Base-by-base conservation (phyloP, 73 alveolate species). In the Diophrys sp. region DNA sequence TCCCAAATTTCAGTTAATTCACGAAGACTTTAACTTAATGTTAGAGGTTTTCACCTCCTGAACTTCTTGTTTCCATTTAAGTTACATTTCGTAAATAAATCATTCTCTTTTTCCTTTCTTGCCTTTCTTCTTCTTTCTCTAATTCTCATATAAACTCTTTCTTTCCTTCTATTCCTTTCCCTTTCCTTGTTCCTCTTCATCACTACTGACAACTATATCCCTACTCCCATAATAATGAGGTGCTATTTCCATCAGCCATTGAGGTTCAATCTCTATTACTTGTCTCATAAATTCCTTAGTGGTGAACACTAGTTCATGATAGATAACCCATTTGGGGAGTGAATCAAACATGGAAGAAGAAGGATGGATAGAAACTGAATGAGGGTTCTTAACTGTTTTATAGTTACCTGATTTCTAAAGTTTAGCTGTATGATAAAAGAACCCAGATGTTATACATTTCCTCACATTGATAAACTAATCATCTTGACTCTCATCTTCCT, bases 241-340 rank as follows among this genome's bases (percentile, higher is more conserved):
- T 1, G 99, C 99, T 67, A 95, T 95, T 87, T 98, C 99, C 62
- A 95, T 67, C 26, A 98, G 93, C 99, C 99, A 98, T 72, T 98
- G 98, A 34, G 99, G 97, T 81, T 96, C 84, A 24, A 98, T 92
- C 83, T 97, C 99, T 83, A 92, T 89, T 29, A 92, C 91, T 57
- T 95, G 87, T 67, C 99, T 88, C 99, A 98, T 97, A 91, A 80
- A 98, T 85, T 98, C 99, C 79, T 98, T 97, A 25, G 98, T 84
- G 14, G 99, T 97, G 80, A 84, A 93, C 67, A 98, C 99, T 82
- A 98, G 87, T 90, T 98, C 99, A 89, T 95, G 98, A 90, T 97
- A 98, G 55, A 97, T 90, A 26, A 98, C 98, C 97, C 97, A 88
- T 74, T 89, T 87, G 33, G 98, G 98, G 62, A 91, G 82, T 71